phyloP scores from a whole-genome alignment of 106 monocot genomes.

The Phalaenopsis equestris region DNA sequence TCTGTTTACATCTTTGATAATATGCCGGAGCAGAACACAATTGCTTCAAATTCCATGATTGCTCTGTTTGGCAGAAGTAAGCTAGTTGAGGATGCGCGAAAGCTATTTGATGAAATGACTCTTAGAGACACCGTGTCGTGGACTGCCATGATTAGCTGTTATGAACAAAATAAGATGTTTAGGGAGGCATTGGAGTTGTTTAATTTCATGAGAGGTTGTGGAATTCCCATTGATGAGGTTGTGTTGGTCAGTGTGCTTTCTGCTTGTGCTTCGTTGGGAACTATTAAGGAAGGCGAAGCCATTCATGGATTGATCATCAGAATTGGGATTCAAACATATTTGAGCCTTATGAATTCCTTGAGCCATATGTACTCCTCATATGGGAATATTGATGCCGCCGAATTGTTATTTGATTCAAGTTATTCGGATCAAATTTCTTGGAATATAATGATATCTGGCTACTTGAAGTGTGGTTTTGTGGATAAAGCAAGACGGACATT shows the following conservation, averaged over 20 bases:
- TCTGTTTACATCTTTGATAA: constrained; percentile 32
- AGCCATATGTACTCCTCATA: constrained; percentile 73
- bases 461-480: constrained; percentile 42
- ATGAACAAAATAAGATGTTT: constrained; percentile 64
- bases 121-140: constrained; percentile 57
- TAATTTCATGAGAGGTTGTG: constrained; percentile 27
- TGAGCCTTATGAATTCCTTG: constrained; percentile 68
- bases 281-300: constrained; percentile 24
- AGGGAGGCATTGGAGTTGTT: constrained; percentile 59
- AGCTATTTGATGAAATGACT: constrained; percentile 55
- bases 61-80: constrained; percentile 37
- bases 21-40: constrained; percentile 57
- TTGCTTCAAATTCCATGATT: constrained; percentile 78
- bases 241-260: constrained; percentile 54
- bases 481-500: constrained; percentile 45
- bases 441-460: constrained; percentile 87
- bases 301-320: constrained; percentile 54
- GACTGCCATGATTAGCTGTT: constrained; percentile 78
- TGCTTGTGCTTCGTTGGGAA: constrained; percentile 40
- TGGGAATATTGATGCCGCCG: constrained; percentile 29
- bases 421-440: constrained; percentile 68
- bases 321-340: constrained; percentile 42
- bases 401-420: constrained; percentile 42
- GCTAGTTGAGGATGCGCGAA: constrained; percentile 34
- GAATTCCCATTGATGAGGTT: constrained; percentile 53